Evolutionary conservation across 306 rosid genomes (phyloP), one percentile per base, ranked within the genome.

Genomic region (Echinosophora koreensis): DNA sequence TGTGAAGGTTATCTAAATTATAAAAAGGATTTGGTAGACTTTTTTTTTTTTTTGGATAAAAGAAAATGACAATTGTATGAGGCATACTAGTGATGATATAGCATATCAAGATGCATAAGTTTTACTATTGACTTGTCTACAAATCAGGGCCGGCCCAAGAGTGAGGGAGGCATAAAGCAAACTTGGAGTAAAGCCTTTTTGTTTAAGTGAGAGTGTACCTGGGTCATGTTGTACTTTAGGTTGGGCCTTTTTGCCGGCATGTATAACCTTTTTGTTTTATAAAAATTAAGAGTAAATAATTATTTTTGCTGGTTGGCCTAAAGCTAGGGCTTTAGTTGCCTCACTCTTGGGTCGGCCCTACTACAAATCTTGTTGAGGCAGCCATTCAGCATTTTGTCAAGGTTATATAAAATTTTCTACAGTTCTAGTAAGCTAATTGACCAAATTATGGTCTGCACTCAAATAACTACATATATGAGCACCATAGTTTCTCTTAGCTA

Each of bases 31-130:
- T 8, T 11, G 28, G 66, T 38, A 54, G 54, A 76, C 52, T 10
- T 2, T 2, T 44, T 58, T 5, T 37, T 27, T 13, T 13, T 49
- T 49, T 13, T 0, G 70, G 44, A 79, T 34, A 37, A 60, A 69
- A 70, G 46, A 17, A 5, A 44, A 52, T 46, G 27, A 66, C 13
- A 62, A 28, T 42, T 41, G 8, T 8, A 5, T 11, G 32, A 71
- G 73, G 15, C 65, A 79, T 66, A 9, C 14, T 17, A 39, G 63
- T 68, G 61, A 64, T 54, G 77, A 68, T 14, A 68, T 32, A 30
- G 28, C 66, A 55, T 8, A 68, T 49, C 17, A 55, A 54, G 59
- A 64, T 65, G 68, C 74, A 63, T 18, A 6, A 46, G 73, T 22
- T 22, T 22, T 22, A 22, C 22, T 22, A 22, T 22, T 22, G 22